Conservation (phyloP, 139 green algal species). For the Nannochloris sp. region DNA sequence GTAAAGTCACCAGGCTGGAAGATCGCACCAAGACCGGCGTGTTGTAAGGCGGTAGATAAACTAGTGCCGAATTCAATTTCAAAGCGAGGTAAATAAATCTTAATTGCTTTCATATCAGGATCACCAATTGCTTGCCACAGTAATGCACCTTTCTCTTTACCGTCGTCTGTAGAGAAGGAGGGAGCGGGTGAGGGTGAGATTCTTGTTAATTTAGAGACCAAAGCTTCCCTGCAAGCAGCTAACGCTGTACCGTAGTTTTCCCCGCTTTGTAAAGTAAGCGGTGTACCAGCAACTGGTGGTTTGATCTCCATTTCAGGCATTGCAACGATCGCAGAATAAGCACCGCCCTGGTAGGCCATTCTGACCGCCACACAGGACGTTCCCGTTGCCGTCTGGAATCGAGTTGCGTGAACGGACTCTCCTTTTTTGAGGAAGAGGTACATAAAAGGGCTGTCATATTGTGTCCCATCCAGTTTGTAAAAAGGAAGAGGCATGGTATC, state of each 20-base stretch:
- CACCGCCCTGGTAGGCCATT: constrained; percentile 18
- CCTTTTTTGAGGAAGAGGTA: constrained; percentile 6
- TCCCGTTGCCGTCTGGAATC: not conserved
- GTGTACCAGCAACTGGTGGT: no score
- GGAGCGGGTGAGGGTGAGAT: no score
- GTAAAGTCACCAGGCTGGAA: constrained; percentile 22
- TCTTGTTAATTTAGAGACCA: not conserved
- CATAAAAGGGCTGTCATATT: constrained; percentile 10
- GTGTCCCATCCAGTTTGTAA: not conserved
- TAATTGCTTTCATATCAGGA: not conserved
- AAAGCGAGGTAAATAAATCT: constrained; percentile 22
- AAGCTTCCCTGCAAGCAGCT: not conserved
- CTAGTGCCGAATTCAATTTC: constrained; percentile 7
- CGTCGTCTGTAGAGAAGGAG: no score
- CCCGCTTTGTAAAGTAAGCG: not conserved
- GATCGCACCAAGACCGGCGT: not conserved
- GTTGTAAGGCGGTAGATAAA: not conserved
- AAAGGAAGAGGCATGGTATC: constrained; percentile 13
- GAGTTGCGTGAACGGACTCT: not conserved
- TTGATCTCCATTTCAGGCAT: constrained; percentile 9
- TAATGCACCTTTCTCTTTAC: not conserved
- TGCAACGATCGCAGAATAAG: constrained; percentile 16
- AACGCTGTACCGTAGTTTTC: constrained; percentile 1
- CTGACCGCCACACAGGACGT: constrained; percentile 3
- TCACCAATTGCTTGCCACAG: not conserved